Base-by-base conservation (phyloP, 176 grass and related monocot genomes). In the Oryza officinalis region DNA sequence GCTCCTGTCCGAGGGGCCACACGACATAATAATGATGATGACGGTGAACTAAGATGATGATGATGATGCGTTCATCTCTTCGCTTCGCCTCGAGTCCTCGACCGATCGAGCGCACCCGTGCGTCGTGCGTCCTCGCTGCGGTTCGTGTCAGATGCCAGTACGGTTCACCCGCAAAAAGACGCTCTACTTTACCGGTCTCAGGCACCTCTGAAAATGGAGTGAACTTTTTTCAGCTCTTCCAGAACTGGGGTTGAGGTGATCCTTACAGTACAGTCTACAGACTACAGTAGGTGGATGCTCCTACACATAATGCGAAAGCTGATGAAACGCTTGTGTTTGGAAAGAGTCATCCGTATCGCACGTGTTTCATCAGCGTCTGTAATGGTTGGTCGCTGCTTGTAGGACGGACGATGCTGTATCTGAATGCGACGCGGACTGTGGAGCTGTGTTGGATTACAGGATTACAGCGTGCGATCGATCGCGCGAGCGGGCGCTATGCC, bases 361-460 rank as follows among this genome's bases (percentile, higher is more conserved):
- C 1, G 52, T 57, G 17, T n/a, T n/a, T n/a, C n/a, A n/a, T n/a
- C 40, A 8, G 5, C 32, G 67, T 50, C 18, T 27, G 26, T 49
- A 49, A 27, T 50, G 43, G 22, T 44, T n/a, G 67, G 65, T 18
- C 6, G 12, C 63, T 8, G 14, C 43, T 22, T 27, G 9, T 44
- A 63, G 23, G 18, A 20, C 23, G 23, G 18, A 20, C 23, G 28
- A 17, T 40, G 11, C 27, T 15, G 27, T 15, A 63, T 38, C 41
- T 52, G 71, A 84, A 84, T 37, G 71, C 15, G 72, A 31, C 11
- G 22, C 43, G 1, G 23, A 45, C 43, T 30, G 32, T 68, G 11
- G 14, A 44, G 47, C 74, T 78, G 59, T 2, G 22, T 71, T 27
- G 23, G 83, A 85, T 17, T 52, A 63, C 22, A 26, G 23, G 83